Percentiles rank a stretch among this genome's conserved stretches.
phyloP scores from a whole-genome alignment of 257 asterid species.

The Solanum chiquidenum region DNA sequence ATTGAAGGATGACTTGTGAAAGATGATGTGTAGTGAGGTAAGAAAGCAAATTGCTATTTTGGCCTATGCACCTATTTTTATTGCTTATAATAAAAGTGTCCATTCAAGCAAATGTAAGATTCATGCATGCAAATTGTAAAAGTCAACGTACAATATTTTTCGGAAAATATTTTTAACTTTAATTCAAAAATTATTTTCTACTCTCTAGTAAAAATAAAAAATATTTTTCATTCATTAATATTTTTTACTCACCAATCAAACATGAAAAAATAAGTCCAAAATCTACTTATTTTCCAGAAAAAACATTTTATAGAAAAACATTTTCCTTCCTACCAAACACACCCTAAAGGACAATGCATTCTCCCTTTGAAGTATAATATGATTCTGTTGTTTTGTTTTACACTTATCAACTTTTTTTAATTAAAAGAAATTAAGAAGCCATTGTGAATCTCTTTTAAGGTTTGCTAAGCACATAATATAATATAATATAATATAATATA shows the following conservation, averaged over 20 bases:
- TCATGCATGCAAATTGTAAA: not conserved
- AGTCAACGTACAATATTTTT: not conserved
- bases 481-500: no score
- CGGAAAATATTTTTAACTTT: no score
- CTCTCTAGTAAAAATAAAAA: no score
- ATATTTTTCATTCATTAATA: no score
- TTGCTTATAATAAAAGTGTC: not conserved
- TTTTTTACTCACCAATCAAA: no score
- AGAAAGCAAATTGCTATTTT: not conserved
- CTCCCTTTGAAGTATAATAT: not conserved
- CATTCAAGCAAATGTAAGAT: not conserved
- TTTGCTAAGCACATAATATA: no score
- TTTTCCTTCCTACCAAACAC: no score
- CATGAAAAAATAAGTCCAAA: no score
- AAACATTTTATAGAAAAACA: no score
- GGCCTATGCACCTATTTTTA: not conserved
- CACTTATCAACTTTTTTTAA: not conserved
- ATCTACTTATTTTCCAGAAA: no score
- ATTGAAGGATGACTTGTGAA: not conserved
- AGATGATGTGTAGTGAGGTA: not conserved
- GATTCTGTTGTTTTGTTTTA: not conserved
- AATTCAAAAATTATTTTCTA: no score
- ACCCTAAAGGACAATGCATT: not conserved
- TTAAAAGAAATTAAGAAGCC: not conserved
- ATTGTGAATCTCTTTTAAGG: not conserved